Conservation (phyloP, 192 early-diverging fungal genomes). For the Cetraspora pellucida region DNA sequence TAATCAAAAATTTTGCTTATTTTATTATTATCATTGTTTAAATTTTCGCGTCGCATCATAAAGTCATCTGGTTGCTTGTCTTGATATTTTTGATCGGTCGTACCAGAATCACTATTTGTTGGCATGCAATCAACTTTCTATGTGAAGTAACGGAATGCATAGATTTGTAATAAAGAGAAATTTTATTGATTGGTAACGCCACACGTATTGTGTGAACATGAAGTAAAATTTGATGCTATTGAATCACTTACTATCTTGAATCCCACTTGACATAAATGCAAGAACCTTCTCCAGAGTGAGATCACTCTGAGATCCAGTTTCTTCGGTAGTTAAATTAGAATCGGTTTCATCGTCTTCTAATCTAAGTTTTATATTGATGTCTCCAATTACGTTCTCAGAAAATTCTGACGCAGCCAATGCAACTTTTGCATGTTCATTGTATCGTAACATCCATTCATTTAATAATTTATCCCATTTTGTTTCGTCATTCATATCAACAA, state of each 20-base stretch:
- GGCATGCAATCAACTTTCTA: no score
- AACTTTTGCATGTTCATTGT: slow-evolving; percentile 25
- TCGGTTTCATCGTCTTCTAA: slow-evolving; percentile 8
- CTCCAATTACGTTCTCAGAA: slow-evolving; percentile 4
- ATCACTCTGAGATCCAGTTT: neutral
- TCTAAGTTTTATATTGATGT: slow-evolving; percentile 5
- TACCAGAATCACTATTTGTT: no score
- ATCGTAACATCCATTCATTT: slow-evolving; percentile 22
- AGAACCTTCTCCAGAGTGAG: slow-evolving; percentile 16
- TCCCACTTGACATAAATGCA: slow-evolving; percentile 25
- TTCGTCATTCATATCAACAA: slow-evolving; percentile 18
- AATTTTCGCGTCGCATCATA: no score
- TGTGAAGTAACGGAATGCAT: no score
- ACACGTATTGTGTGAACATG: no score
- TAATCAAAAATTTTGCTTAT: no score
- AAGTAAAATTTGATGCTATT: no score
- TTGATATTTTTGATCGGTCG: no score
- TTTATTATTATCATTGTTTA: no score
- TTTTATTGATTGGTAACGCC: no score
- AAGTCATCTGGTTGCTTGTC: no score
- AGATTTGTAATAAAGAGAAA: no score
- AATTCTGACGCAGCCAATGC: neutral
- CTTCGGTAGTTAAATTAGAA: neutral
- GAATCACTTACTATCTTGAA: slow-evolving; percentile 12
- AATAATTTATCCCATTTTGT: slow-evolving; percentile 20